Evolutionary conservation across 2,329 filamentous ascomycete genomes (phyloP).

Genomic region (Furcasterigmium furcatum): DNA sequence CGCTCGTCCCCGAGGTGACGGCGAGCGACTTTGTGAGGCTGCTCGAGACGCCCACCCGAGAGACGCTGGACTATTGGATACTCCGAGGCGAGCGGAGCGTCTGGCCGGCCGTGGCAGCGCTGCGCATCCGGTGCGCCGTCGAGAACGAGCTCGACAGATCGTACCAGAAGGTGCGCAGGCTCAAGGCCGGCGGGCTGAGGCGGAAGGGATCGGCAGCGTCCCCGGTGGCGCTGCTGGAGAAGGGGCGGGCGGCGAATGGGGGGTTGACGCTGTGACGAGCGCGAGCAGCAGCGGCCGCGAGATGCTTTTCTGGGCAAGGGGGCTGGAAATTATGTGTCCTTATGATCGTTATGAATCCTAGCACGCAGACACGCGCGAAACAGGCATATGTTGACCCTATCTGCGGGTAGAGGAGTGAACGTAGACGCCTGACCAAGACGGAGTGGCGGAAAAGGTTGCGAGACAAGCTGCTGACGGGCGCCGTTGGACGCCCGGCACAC

Average conservation of each 20-base stretch:
- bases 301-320: no score
- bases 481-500: no score
- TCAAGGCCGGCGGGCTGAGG: conserved; percentile 49
- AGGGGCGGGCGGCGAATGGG: neutral
- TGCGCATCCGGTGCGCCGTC: conserved; percentile 78
- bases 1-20: conserved; percentile 76
- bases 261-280: neutral
- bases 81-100: conserved; percentile 79
- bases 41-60: conserved; percentile 77
- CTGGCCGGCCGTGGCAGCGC: conserved; percentile 82
- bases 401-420: no score
- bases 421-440: no score
- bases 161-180: conserved; percentile 73
- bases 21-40: conserved; percentile 71
- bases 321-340: no score
- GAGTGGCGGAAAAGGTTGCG: no score
- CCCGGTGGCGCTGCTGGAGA: neutral
- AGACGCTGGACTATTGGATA: conserved; percentile 82
- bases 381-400: no score
- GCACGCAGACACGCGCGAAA: no score
- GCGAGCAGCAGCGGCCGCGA: no score
- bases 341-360: no score
- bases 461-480: no score
- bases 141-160: conserved; percentile 85
- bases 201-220: conserved; percentile 32